These are phyloP conservation scores for Akebia trifoliata DNA, from an alignment of 164 flowering plant genomes.

Conservation along the genomic window DNA sequence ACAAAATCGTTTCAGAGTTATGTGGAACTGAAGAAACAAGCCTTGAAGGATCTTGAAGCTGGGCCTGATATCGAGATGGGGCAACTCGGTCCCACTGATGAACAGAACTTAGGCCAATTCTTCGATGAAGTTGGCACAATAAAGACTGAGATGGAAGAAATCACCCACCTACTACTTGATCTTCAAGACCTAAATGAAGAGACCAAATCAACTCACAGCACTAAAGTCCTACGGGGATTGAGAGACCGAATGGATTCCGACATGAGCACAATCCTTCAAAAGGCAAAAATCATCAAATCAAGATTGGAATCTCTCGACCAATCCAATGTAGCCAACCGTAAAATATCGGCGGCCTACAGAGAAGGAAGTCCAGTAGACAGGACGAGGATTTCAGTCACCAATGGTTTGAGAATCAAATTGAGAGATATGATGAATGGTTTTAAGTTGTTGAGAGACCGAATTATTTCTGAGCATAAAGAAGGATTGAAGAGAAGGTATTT, in stretches of 20 bases:
- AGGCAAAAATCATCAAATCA: slow-evolving; percentile 49
- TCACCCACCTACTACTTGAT: slow-evolving; percentile 44
- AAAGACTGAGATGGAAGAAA: slow-evolving; percentile 59
- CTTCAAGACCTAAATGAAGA: slow-evolving; percentile 62
- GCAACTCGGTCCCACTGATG: slow-evolving; percentile 36
- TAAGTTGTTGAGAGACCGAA: slow-evolving; percentile 45
- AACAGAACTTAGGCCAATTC: slow-evolving; percentile 55
- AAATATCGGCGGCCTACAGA: slow-evolving; percentile 19
- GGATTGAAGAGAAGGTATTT: slow-evolving; percentile 50
- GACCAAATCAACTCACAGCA: slow-evolving; percentile 53
- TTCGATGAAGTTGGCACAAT: slow-evolving; percentile 50
- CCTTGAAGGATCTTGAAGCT: slow-evolving; percentile 47
- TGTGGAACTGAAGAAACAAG: slow-evolving; percentile 83
- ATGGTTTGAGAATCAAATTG: slow-evolving; percentile 54
- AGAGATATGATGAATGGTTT: slow-evolving; percentile 64
- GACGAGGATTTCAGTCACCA: slow-evolving; percentile 52
- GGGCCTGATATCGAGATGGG: slow-evolving; percentile 41
- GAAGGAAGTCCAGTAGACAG: slow-evolving; percentile 60
- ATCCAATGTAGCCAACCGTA: slow-evolving; percentile 42
- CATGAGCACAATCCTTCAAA: slow-evolving; percentile 48
- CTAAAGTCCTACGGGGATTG: slow-evolving; percentile 58
- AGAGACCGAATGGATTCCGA: slow-evolving; percentile 72
- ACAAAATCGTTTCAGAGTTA: slow-evolving; percentile 77
- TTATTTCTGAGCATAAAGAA: slow-evolving; percentile 49
- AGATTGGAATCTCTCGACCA: slow-evolving; percentile 53